Evolutionary conservation across 106 monocot species (phyloP).

Genomic region (Platanthera guangdongensis): DNA sequence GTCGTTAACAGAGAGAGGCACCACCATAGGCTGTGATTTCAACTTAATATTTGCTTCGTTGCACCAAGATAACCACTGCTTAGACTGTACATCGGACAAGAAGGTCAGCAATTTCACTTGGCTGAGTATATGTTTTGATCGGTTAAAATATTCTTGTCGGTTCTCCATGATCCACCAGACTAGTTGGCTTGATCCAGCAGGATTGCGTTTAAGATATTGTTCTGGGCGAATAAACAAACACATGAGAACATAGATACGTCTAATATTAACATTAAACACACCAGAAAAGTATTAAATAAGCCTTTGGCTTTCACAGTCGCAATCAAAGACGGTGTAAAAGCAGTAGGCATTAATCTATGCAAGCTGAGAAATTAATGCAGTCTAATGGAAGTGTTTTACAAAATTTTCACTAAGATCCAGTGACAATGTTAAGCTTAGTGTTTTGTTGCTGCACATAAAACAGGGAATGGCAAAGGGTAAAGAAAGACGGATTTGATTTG

Average conservation of each 20-base stretch:
- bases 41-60: constrained; percentile 68
- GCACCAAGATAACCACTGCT: constrained; percentile 81
- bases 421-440: no score
- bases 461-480: no score
- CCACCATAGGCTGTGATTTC: constrained; percentile 44
- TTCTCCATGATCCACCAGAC: constrained; percentile 99
- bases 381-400: no score
- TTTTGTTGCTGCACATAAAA: no score
- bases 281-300: neutral
- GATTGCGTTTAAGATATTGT: constrained; percentile 48
- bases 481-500: no score
- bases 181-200: constrained; percentile 50
- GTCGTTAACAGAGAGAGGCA: constrained; percentile 91
- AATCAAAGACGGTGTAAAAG: neutral
- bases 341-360: neutral
- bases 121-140: constrained; percentile 69
- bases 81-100: constrained; percentile 66
- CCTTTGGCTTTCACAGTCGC: neutral
- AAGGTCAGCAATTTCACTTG: constrained; percentile 68
- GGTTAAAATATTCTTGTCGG: constrained; percentile 72
- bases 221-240: constrained; percentile 35
- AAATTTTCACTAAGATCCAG: no score
- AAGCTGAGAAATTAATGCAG: neutral
- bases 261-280: neutral
- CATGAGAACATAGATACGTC: neutral